These are phyloP conservation scores for Magnusiomyces tetraspermus DNA, from an alignment of 1,139 yeast genomes.

Conservation along the genomic window DNA sequence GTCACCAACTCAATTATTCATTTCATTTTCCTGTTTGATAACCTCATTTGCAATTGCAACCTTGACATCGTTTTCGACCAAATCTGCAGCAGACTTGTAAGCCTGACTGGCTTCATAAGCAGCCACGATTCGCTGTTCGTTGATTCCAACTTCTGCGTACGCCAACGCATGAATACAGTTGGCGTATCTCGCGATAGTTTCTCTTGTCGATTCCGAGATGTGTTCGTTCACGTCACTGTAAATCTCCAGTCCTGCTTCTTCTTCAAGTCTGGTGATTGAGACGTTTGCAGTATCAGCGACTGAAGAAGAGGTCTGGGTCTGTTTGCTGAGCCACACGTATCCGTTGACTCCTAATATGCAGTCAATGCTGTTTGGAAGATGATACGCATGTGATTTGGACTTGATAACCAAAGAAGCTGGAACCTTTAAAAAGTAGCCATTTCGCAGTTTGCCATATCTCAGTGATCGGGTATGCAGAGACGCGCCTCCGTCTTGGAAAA, in stretches of 20 bases:
- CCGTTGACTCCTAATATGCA: slow-evolving; percentile 92
- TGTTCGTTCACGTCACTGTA: slow-evolving; percentile 83
- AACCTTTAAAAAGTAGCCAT: slow-evolving; percentile 73
- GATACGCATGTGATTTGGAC: slow-evolving; percentile 77
- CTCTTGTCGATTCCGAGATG: slow-evolving; percentile 52
- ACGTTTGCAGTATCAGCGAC: slow-evolving; percentile 35
- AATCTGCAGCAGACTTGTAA: slow-evolving; percentile 59
- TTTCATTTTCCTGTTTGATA: slow-evolving; percentile 52
- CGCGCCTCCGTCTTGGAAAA: slow-evolving; percentile 85
- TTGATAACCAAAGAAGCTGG: slow-evolving; percentile 78
- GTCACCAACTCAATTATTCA: background rate
- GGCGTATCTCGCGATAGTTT: slow-evolving; percentile 73
- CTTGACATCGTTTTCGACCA: slow-evolving; percentile 69
- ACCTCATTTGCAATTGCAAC: slow-evolving; percentile 66
- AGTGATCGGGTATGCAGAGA: slow-evolving; percentile 90
- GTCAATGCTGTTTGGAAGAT: slow-evolving; percentile 84
- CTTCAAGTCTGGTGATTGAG: slow-evolving; percentile 79
- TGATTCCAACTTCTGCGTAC: slow-evolving; percentile 74
- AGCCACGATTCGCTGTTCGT: slow-evolving; percentile 65
- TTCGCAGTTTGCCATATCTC: slow-evolving; percentile 88
- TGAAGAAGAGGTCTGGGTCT: slow-evolving; percentile 33
- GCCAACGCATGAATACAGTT: slow-evolving; percentile 78
- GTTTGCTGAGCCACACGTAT: slow-evolving; percentile 81
- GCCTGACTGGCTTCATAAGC: slow-evolving; percentile 89
- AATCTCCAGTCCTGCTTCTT: slow-evolving; percentile 91